Evolutionary conservation across 495 filamentous ascomycete genomes (phyloP), one percentile per base, ranked within the genome.

Genomic region (Trichoderma erinaceum): DNA sequence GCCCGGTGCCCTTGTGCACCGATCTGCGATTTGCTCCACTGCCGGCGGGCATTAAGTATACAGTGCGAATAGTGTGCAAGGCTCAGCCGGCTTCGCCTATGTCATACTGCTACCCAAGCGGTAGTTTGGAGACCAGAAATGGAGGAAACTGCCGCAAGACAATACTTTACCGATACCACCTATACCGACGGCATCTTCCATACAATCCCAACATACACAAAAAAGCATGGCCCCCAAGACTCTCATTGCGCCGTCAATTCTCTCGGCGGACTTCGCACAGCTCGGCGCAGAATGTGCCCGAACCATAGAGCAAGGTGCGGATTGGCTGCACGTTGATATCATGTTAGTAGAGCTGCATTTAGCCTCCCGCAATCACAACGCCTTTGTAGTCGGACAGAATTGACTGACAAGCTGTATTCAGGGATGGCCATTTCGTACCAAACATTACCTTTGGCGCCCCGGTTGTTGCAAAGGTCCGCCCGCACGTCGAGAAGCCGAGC

Each of bases 391-490:
- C 35, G 5, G 1, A 5, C 35, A 29, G 18, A 46, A 44, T 63
- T 29, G 27, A 25, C 56, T 61, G 56, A 61, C 56, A 4, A 13
- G 56, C n/a, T 15, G 25, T 3, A 11, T 11, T 18, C 64, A 84
- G 80, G 80, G 94, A 98, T 76, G 90, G 96, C 67, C 95, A 99
- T 78, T 99, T 99, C 75, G 95, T 99, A 11, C 95, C 95, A 4
- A 99, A 99, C 80, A 92, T 99, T 76, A 98, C 95, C 65, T 96
- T 97, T 76, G 95, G 95, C 56, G 88, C 82, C 41, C 95, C 95
- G 8, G 92, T 98, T 25, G 95, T 99, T 11, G 92, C 90, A 67
- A 96, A 92, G 80, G 95, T 99, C 67, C 89, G 95, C 46, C 83
- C 85, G 48, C 89, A 96, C 73, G 92, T 99, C 67, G 87, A 88